These are phyloP conservation scores for Helianthus tuberosus DNA, from an alignment of 129 eudicot genomes.

Conservation along the genomic window DNA sequence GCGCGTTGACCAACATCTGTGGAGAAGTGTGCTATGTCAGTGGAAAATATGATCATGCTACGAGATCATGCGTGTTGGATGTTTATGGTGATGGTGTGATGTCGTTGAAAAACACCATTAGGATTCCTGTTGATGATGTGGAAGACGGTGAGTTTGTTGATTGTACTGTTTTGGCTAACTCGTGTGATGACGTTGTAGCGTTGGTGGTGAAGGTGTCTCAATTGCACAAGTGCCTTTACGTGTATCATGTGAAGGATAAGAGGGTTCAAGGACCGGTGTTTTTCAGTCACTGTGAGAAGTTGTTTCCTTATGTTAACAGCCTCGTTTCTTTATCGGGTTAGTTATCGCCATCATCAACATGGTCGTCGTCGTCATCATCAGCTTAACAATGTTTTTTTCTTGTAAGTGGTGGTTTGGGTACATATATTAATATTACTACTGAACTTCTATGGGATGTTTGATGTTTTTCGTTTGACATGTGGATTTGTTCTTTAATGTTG, in stretches of 20 bases:
- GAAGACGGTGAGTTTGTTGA: not conserved
- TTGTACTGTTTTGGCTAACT: constrained; percentile 37
- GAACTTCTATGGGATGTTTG: not conserved
- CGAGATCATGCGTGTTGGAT: constrained; percentile 18
- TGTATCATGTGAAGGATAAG: constrained; percentile 27
- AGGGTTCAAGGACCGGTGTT: constrained; percentile 20
- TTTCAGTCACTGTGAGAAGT: not conserved
- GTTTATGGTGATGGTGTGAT: constrained; percentile 39
- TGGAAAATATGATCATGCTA: not conserved
- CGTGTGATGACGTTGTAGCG: constrained; percentile 34
- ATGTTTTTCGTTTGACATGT: constrained; percentile 9
- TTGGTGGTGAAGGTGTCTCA: constrained; percentile 9
- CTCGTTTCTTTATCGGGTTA: constrained; percentile 27
- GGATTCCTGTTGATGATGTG: constrained; percentile 3
- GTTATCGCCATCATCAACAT: not conserved
- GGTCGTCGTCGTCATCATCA: not conserved
- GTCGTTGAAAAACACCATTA: constrained; percentile 27
- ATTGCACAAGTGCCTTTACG: constrained; percentile 1
- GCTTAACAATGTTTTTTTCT: constrained; percentile 12
- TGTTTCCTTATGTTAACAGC: constrained; percentile 64
- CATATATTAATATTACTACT: constrained; percentile 17
- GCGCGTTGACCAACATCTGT: constrained; percentile 33
- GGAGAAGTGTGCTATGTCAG: constrained; percentile 46
- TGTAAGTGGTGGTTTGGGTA: constrained; percentile 17
- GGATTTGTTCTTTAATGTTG: not conserved